Base-by-base conservation (phyloP, 305 asterid species). In the Stenogyne calaminthoides region DNA sequence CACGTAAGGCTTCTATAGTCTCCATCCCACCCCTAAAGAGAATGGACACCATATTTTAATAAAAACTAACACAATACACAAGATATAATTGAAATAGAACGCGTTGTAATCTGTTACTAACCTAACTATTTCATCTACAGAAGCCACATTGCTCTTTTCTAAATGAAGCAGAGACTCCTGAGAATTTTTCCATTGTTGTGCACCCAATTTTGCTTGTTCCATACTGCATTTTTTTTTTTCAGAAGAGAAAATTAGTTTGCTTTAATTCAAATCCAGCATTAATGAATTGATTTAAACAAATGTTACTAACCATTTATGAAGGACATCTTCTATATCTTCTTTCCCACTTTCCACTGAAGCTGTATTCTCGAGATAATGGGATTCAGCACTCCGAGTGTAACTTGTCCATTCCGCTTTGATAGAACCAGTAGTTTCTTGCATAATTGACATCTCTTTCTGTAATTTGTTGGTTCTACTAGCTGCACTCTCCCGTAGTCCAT, bases 361-460 rank as follows among this genome's bases (percentile, higher is more conserved):
- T 70, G 93, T 89, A 71, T 93, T 91, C 84, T 91, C 93, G 19
- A 81, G 76, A 83, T 91, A 88, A 80, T 84, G 84, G 32, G 90
- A 82, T 85, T 93, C 99, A 20, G 87, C 89, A 61, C 83, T 86
- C 73, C 77, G 75, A 62, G 88, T 76, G 80, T 83, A 93, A 73
- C 70, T 82, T 51, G 82, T 87, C 96, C 97, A 95, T 74, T 89
- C 92, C 29, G 73, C 75, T 86, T 88, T 87, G 64, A 89, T 87
- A 71, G 90, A 88, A 73, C 84, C 84, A 61, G 91, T 89, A 7
- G 84, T 87, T 69, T 85, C 88, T 78, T 91, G 92, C 97, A 95
- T 88, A 32, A 84, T 80, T 36, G 95, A 89, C 96, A 95, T 89
- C 89, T 95, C 98, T 79, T 89, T 89, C 74, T 93, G 96, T 71